phyloP scores from a whole-genome alignment of 1,284 basidiomycete genomes.

The Waitea zeae region DNA sequence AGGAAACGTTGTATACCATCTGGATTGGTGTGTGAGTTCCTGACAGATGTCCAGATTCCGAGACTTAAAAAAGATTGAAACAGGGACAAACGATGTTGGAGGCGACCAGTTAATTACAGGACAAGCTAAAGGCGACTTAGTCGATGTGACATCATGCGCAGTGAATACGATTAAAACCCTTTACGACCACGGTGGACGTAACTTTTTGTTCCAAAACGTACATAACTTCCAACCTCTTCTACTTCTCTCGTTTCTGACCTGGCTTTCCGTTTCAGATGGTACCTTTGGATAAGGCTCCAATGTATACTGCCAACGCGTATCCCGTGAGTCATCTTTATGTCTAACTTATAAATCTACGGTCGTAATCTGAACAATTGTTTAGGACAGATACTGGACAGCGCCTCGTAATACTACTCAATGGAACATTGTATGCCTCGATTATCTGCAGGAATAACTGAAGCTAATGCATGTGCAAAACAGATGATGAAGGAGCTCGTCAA shows the following conservation, averaged over 20 bases:
- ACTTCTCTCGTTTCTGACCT: constrained; percentile 6
- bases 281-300: constrained; percentile 23
- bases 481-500: constrained; percentile 25
- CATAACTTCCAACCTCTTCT: neutral
- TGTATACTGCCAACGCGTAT: constrained; percentile 24
- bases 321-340: constrained; percentile 6
- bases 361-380: too few species aligned
- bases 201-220: constrained; percentile 29
- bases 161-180: constrained; percentile 25
- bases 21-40: constrained; percentile 18
- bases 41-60: neutral
- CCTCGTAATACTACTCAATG: constrained; percentile 29
- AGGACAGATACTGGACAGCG: constrained; percentile 21
- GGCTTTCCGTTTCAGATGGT: constrained; percentile 19
- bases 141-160: constrained; percentile 22
- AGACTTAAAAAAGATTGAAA: neutral
- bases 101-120: constrained; percentile 19
- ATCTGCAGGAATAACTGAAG: too few species aligned
- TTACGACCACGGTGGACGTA: constrained; percentile 22
- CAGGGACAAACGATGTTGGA: constrained; percentile 25
- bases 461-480: neutral
- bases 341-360: neutral
- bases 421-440: constrained; percentile 15
- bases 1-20: constrained; percentile 22
- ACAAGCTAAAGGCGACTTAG: constrained; percentile 16